Evolutionary conservation across 192 early-diverging fungal species (phyloP).

Genomic region (Mortierella claussenii): DNA sequence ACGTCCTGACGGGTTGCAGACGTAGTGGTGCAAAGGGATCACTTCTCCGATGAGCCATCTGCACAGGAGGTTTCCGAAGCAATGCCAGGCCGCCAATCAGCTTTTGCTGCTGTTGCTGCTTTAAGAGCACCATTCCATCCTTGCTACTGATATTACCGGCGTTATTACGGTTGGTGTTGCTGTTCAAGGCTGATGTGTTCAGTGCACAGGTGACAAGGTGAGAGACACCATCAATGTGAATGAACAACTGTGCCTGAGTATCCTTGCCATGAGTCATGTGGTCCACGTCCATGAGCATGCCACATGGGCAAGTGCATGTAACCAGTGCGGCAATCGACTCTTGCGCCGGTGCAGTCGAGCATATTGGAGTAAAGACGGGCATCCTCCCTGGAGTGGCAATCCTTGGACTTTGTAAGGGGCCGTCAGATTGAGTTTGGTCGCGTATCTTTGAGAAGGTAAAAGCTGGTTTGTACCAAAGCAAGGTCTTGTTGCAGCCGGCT

Average conservation of each 20-base stretch:
- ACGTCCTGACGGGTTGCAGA: slow-evolving; percentile 36
- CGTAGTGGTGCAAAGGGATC: slow-evolving; percentile 35
- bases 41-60: neutral
- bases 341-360: slow-evolving; percentile 7
- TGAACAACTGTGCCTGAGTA: slow-evolving; percentile 4
- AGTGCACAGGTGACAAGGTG: slow-evolving; percentile 27
- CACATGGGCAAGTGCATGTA: slow-evolving; percentile 16
- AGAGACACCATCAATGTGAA: slow-evolving; percentile 22
- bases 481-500: no score
- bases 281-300: slow-evolving; percentile 8
- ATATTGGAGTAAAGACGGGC: slow-evolving; percentile 40
- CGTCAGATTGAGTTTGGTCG: no score
- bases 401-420: no score
- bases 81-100: slow-evolving; percentile 14
- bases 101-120: slow-evolving; percentile 23
- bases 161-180: neutral
- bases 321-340: neutral
- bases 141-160: neutral
- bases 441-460: no score
- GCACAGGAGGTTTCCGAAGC: slow-evolving; percentile 15
- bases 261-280: neutral
- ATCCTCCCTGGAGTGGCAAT: no score
- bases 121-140: neutral
- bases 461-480: no score
- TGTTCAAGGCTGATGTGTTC: neutral